A percentile compares a stretch with the other conserved stretches of the same genome.
Evolutionary conservation across 352 stramenopile species (phyloP).

Genomic region (Phytopythium sindhum): DNA sequence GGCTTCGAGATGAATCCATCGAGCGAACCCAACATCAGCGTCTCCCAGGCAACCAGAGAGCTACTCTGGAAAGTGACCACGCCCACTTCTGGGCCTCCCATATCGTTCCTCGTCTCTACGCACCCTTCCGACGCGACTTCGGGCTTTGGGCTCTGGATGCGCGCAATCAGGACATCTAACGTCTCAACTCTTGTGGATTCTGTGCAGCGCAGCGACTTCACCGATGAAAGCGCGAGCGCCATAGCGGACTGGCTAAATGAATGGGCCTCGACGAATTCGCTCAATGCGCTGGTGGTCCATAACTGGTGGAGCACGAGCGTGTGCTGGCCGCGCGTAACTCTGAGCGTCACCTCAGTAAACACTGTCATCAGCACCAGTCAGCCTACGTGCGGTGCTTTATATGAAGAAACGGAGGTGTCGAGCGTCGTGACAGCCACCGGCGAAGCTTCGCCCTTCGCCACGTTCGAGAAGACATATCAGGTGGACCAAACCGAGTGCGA

Average conservation of each 20-base stretch:
- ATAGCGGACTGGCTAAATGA: conserved; percentile 34
- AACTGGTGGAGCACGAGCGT: conserved; percentile 53
- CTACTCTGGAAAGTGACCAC: conserved; percentile 21
- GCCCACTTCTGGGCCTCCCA: conserved; percentile 9
- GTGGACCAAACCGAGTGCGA: conserved; percentile 32
- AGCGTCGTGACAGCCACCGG: conserved; percentile 13
- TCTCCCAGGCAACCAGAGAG: conserved; percentile 24
- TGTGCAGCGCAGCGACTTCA: conserved; percentile 19
- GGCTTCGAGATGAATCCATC: conserved; percentile 69
- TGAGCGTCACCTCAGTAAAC: conserved; percentile 8
- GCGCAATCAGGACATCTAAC: conserved; percentile 26
- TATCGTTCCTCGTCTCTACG: conserved; percentile 37
- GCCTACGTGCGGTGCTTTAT: conserved; percentile 17
- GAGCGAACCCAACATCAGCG: conserved; percentile 8
- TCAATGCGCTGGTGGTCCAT: conserved; percentile 41
- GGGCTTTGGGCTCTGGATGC: conserved; percentile 46
- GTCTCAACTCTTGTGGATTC: conserved; percentile 14
- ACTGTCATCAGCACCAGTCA: conserved; percentile 5
- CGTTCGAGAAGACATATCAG: conserved; percentile 27
- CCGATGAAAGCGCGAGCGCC: conserved; percentile 13
- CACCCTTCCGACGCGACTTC: conserved; percentile 24
- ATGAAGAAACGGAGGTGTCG: conserved; percentile 27
- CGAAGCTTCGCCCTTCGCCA: conserved; percentile 38
- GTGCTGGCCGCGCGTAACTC: conserved; percentile 32
- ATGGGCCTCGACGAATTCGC: conserved; percentile 24